Conservation (phyloP, 306 rosid genomes). For the Gillenia trifoliata region DNA sequence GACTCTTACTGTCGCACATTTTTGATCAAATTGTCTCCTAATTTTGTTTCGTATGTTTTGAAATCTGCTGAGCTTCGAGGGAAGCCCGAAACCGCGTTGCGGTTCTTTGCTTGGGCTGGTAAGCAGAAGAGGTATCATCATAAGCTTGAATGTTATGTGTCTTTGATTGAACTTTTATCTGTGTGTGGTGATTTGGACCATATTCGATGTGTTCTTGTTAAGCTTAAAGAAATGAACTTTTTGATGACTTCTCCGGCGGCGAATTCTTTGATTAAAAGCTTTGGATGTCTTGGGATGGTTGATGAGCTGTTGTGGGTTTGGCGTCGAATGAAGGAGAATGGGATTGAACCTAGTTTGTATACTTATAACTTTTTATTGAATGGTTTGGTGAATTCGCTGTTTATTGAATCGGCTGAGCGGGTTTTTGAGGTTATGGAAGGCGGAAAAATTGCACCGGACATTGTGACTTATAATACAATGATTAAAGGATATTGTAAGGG, state of each 20-base stretch:
- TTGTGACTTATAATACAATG: constrained; percentile 66
- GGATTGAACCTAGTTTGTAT: constrained; percentile 53
- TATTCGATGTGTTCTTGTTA: constrained; percentile 20
- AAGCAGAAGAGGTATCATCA: constrained; percentile 49
- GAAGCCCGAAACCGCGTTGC: constrained; percentile 35
- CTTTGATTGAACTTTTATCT: constrained; percentile 46
- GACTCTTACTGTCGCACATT: constrained; percentile 45
- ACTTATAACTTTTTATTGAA: constrained; percentile 59
- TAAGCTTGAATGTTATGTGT: constrained; percentile 61
- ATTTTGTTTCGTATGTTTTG: constrained; percentile 54
- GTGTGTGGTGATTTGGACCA: constrained; percentile 26
- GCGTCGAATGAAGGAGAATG: constrained; percentile 67
- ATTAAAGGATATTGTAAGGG: constrained; percentile 74
- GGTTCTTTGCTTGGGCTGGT: constrained; percentile 73
- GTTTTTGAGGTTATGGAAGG: constrained; percentile 64
- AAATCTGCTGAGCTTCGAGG: constrained; percentile 36
- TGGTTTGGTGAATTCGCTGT: constrained; percentile 59
- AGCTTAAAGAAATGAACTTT: constrained; percentile 35
- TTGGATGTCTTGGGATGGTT: constrained; percentile 59
- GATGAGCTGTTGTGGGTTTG: constrained; percentile 81
- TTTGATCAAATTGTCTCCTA: constrained; percentile 64
- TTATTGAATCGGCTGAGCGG: constrained; percentile 63
- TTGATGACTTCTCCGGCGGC: constrained; percentile 47
- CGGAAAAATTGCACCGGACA: constrained; percentile 55
- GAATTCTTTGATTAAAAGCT: constrained; percentile 52